A percentile compares a stretch with the other conserved stretches of the same genome.
Conservation (phyloP, 2,329 filamentous ascomycete species). For the Paracorniculantispora psalliotae region DNA sequence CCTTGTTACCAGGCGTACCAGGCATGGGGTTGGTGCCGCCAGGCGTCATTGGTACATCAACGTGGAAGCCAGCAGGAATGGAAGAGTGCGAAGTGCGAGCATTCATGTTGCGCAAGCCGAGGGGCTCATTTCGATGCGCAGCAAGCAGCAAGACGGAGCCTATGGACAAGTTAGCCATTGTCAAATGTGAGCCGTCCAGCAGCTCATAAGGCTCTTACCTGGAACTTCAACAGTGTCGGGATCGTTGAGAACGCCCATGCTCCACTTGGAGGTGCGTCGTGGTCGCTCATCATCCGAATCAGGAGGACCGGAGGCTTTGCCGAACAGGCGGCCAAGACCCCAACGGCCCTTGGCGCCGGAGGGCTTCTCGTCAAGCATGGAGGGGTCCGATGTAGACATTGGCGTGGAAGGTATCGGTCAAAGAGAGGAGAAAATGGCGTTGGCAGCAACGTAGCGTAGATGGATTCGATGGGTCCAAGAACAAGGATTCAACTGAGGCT, state of each 20-base stretch:
- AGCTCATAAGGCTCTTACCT: too few relatives aligned
- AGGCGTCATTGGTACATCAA: slow-evolving; percentile 30
- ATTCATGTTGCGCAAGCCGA: slow-evolving; percentile 54
- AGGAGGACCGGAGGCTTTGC: slow-evolving; percentile 5
- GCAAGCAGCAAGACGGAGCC: slow-evolving; percentile 56
- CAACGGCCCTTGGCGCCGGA: neutral
- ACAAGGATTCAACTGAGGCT: neutral
- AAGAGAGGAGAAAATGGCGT: neutral
- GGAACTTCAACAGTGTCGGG: slow-evolving; percentile 79
- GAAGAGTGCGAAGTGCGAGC: slow-evolving; percentile 56
- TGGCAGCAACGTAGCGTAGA: neutral
- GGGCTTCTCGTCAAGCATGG: slow-evolving; percentile 7
- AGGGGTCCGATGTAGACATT: slow-evolving; percentile 10
- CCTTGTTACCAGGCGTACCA: slow-evolving; percentile 9
- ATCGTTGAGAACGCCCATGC: slow-evolving; percentile 80
- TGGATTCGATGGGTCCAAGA: neutral
- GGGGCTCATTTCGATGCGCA: slow-evolving; percentile 50
- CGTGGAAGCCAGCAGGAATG: slow-evolving; percentile 42
- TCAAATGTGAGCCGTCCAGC: too few relatives aligned
- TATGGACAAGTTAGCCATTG: slow-evolving; percentile 22
- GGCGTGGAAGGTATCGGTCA: neutral
- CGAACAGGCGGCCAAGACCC: slow-evolving; percentile 16
- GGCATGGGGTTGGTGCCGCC: slow-evolving; percentile 19
- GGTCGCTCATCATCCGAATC: slow-evolving; percentile 11
- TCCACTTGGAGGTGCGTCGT: slow-evolving; percentile 41